Base-by-base conservation (phyloP, 768 basidiomycete genomes). In the Rhodotorula toruloides region DNA sequence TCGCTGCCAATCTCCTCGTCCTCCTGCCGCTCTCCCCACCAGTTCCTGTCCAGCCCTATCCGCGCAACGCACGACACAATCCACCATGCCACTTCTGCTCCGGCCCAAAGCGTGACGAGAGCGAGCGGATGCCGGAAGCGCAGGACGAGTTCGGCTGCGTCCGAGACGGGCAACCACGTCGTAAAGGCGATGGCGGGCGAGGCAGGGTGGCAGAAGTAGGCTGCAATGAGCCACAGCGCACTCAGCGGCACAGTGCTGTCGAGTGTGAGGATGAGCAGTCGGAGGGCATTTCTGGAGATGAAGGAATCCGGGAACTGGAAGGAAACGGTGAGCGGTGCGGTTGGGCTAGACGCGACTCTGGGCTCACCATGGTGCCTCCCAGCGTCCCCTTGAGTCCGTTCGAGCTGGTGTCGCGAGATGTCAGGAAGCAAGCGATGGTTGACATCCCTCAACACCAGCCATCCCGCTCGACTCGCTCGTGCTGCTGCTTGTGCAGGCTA, bases 141-240 rank as follows among this genome's bases (percentile, higher is more conserved):
- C 40, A 59, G 37, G 54, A 63, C 48, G 32, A 60, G 34, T 25
- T 63, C 48, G 37, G 47, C 53, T 27, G 61, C 47, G 3, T 2
- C 19, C 0, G 40, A 21, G 27, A 57, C 39, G 25, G 64, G 55
- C 32, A 65, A 44, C 7, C 42, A 32, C 32, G 42, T 19, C 40
- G 54, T 44, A 43, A 59, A 39, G 43, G 49, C 56, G 69, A 66
- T 54, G 13, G 52, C 40, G n/a, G 69, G 56, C 4, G 69, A 61
- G 13, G 62, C 69, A 1, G 69, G 69, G 22, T 42, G 36, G 27
- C 36, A n/a, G 12, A 25, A 3, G 40, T 39, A 32, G 11, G 61
- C 36, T 8, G 54, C 46, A 5, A 44, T 21, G 22, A 58, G 40
- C 54, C 63, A 63, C n/a, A 48, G 11, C 0, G 49, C 9, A 21